These are phyloP conservation scores for Neurospora sp. DNA, from an alignment of 495 filamentous ascomycete genomes.

Conservation along the genomic window DNA sequence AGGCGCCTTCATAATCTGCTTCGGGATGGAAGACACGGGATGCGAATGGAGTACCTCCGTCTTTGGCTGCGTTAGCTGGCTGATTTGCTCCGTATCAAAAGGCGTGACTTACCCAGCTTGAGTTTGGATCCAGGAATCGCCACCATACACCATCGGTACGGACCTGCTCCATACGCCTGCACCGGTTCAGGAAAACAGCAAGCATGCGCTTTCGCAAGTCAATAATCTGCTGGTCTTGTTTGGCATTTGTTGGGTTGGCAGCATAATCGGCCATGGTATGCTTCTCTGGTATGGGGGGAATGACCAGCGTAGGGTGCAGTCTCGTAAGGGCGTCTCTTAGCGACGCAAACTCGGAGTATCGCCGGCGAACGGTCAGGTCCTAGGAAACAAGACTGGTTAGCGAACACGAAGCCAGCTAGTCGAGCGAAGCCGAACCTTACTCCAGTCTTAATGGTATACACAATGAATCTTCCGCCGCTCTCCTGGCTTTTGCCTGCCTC, in stretches of 20 bases:
- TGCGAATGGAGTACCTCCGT: conserved; percentile 85
- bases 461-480: conserved; percentile 79
- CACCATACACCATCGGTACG: conserved; percentile 92
- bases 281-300: conserved; percentile 96
- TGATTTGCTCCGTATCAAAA: background rate
- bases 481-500: conserved; percentile 94
- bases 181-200: conserved; percentile 87
- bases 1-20: conserved; percentile 85
- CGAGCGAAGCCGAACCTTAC: conserved; percentile 39
- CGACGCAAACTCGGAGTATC: conserved; percentile 96
- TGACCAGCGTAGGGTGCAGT: conserved; percentile 86
- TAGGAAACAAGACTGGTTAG: conserved; percentile 29
- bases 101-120: conserved; percentile 76
- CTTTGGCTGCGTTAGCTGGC: conserved; percentile 40
- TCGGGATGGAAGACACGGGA: conserved; percentile 83
- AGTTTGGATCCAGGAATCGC: conserved; percentile 94
- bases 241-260: conserved; percentile 92
- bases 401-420: background rate
- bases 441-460: conserved; percentile 91
- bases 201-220: conserved; percentile 94
- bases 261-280: conserved; percentile 98
- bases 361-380: conserved; percentile 88
- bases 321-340: conserved; percentile 78
- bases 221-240: conserved; percentile 93
- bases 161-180: conserved; percentile 84